Evolutionary conservation across 164 flowering plant species (phyloP).

Genomic region (Stephania cephalantha): DNA sequence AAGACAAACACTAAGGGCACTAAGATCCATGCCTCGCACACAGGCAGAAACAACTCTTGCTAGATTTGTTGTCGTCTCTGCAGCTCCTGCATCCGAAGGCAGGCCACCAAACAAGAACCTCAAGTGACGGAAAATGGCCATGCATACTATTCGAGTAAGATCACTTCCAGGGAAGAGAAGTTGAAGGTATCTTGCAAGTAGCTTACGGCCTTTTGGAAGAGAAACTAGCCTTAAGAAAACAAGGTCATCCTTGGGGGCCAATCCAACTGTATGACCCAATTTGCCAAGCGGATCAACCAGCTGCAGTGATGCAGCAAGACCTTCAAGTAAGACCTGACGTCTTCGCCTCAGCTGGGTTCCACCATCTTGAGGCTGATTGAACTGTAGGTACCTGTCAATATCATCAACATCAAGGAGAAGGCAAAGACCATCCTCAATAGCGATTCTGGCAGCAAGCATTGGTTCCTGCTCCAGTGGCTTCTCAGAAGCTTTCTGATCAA

Average conservation of each 20-base stretch:
- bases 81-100: constrained; percentile 51
- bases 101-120: constrained; percentile 82
- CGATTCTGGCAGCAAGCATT: constrained; percentile 86
- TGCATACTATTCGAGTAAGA: constrained; percentile 71
- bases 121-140: constrained; percentile 89
- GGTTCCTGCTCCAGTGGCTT: constrained; percentile 94
- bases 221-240: constrained; percentile 75
- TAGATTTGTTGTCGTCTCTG: constrained; percentile 51
- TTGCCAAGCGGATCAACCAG: constrained; percentile 83
- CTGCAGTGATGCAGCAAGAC: constrained; percentile 81
- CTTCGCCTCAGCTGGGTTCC: constrained; percentile 63
- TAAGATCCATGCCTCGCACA: constrained; percentile 71
- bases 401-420: constrained; percentile 91
- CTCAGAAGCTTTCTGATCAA: constrained; percentile 51
- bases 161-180: constrained; percentile 76
- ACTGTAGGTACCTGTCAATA: constrained; percentile 74
- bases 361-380: constrained; percentile 75
- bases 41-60: constrained; percentile 47
- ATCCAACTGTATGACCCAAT: constrained; percentile 38
- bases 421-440: constrained; percentile 78
- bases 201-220: constrained; percentile 86
- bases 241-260: constrained; percentile 62
- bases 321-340: constrained; percentile 69
- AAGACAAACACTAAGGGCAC: constrained; percentile 80
- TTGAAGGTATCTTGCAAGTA: constrained; percentile 58